Conservation (phyloP, 2,329 filamentous ascomycete species). For the Coniochaeta ligniaria region DNA sequence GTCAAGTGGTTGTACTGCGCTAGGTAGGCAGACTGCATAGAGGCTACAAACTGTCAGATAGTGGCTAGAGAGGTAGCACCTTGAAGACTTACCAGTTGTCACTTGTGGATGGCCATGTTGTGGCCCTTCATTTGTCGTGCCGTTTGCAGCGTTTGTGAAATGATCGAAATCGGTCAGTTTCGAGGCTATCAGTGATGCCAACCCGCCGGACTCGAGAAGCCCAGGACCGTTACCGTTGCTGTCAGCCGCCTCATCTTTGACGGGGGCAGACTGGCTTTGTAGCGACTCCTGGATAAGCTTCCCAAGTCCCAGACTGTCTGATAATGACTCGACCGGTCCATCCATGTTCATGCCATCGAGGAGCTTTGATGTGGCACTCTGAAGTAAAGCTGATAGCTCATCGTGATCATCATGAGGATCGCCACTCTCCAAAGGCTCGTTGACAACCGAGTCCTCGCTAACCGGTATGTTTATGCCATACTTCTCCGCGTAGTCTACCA, state of each 20-base stretch:
- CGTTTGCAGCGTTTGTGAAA: neutral
- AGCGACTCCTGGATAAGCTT: conserved; percentile 16
- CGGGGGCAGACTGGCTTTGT: conserved; percentile 3
- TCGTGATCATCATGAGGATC: neutral
- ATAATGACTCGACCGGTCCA: neutral
- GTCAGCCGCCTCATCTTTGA: conserved; percentile 1
- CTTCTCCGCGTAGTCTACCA: conserved; percentile 27
- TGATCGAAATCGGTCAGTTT: conserved; percentile 8
- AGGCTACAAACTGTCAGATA: neutral
- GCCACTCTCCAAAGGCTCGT: conserved; percentile 7
- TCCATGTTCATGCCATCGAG: neutral
- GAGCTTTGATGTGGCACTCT: neutral
- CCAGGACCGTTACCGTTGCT: neutral
- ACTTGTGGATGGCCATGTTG: neutral
- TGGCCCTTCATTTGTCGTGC: neutral
- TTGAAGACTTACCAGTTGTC: neutral
- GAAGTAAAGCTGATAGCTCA: neutral
- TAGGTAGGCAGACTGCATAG: conserved; percentile 5
- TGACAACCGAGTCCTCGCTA: conserved; percentile 18
- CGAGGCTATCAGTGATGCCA: conserved; percentile 18
- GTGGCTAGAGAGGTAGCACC: too few relatives aligned
- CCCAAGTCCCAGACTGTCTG: conserved; percentile 8
- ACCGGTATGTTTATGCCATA: conserved; percentile 28
- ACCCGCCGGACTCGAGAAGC: conserved; percentile 13
- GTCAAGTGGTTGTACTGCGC: conserved; percentile 9